Evolutionary conservation across 2,329 filamentous ascomycete species (phyloP).

Genomic region (Claviceps humidiphila): DNA sequence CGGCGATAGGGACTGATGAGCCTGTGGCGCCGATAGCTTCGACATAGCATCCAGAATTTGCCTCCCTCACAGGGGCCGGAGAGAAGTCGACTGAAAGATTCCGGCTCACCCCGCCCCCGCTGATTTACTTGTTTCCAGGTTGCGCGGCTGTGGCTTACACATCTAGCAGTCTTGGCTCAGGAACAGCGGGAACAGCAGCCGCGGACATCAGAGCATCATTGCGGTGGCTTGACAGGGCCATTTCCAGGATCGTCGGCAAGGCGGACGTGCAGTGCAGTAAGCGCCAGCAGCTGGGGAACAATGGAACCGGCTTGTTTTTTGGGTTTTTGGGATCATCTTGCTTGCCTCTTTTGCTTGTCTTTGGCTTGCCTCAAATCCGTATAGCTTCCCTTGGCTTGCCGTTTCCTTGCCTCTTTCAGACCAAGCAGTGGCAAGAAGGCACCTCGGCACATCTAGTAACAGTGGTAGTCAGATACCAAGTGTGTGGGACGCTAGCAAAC

Average conservation of each 20-base stretch:
- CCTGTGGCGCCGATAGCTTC: neutral
- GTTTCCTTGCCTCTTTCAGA: neutral
- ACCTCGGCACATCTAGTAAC: too few species aligned
- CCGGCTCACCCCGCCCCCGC: neutral
- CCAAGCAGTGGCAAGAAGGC: neutral
- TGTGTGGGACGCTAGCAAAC: neutral
- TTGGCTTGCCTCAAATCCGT: neutral
- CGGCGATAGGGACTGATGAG: neutral
- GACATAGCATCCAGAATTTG: neutral
- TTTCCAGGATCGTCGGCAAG: neutral
- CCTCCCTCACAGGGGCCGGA: neutral
- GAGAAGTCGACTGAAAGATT: neutral
- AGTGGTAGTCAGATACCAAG: neutral
- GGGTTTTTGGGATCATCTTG: neutral
- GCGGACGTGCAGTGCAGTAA: neutral
- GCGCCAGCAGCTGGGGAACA: neutral
- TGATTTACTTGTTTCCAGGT: neutral
- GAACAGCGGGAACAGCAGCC: neutral
- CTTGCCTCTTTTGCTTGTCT: neutral
- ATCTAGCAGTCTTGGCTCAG: neutral
- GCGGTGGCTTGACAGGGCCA: too few species aligned
- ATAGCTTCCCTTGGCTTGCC: neutral
- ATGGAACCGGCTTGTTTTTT: neutral
- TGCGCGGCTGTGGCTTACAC: neutral
- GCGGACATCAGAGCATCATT: neutral